Percentiles rank a stretch among this genome's conserved stretches.
phyloP scores from a whole-genome alignment of 176 grass and related monocot genomes.

The Aegilops umbellulata region DNA sequence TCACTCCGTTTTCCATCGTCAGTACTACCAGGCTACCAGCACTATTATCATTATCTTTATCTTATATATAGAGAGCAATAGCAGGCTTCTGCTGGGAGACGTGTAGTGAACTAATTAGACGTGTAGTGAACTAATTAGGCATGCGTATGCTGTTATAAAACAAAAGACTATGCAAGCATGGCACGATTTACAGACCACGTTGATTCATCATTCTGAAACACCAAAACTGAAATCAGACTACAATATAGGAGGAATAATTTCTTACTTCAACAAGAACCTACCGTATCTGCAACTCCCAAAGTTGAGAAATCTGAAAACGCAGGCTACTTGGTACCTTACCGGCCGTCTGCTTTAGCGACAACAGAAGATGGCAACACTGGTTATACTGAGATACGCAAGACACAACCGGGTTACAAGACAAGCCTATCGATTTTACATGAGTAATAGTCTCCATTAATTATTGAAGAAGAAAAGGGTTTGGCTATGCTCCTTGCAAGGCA shows the following conservation, averaged over 20 bases:
- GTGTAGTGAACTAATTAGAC: too few species aligned
- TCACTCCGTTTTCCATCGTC: too few species aligned
- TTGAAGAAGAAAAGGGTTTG: conserved; percentile 8
- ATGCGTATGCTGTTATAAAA: too few species aligned
- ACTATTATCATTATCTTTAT: too few species aligned
- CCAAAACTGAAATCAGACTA: conserved; percentile 4
- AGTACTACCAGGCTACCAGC: too few species aligned
- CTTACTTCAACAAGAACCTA: not conserved
- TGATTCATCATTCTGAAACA: too few species aligned
- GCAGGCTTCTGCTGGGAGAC: too few species aligned
- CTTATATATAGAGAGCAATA: too few species aligned
- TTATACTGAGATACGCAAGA: not conserved
- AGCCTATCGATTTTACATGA: conserved; percentile 42
- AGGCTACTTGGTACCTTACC: conserved; percentile 7
- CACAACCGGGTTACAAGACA: conserved; percentile 6
- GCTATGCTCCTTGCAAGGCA: conserved; percentile 1
- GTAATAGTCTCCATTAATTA: conserved; percentile 38
- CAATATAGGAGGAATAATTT: conserved; percentile 1
- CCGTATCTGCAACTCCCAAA: conserved; percentile 32
- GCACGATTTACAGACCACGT: too few species aligned
- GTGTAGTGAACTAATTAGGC: too few species aligned
- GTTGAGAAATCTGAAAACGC: conserved; percentile 29
- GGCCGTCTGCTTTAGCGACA: conserved; percentile 25
- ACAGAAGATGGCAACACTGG: too few species aligned
- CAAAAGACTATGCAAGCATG: too few species aligned